A percentile compares a stretch with the other conserved stretches of the same genome.
Evolutionary conservation across 805 yeast species (phyloP).

Genomic region (Kodamaea laetipori): DNA sequence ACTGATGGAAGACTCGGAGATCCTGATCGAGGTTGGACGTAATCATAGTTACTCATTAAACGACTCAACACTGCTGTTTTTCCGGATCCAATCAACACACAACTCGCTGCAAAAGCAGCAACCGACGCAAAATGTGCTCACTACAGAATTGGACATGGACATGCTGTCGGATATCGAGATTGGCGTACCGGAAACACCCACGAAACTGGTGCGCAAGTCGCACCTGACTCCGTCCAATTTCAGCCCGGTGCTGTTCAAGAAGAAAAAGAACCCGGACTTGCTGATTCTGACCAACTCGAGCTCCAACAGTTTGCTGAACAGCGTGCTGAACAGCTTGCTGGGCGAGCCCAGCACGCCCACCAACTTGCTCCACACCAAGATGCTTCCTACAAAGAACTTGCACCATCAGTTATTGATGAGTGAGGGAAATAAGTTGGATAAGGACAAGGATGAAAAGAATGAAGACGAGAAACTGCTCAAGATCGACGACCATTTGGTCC

Average conservation of each 20-base stretch:
- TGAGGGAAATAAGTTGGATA: conserved; percentile 8
- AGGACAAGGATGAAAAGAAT: background rate
- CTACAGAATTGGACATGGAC: conserved; percentile 21
- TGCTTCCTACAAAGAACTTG: conserved; percentile 12
- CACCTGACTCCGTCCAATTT: conserved; percentile 32
- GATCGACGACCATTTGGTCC: conserved; percentile 47
- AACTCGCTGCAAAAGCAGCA: conserved; percentile 17
- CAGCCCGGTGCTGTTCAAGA: conserved; percentile 22
- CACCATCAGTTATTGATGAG: conserved; percentile 14
- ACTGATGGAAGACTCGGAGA: conserved; percentile 24
- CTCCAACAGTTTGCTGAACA: conserved; percentile 17
- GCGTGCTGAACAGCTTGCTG: conserved; percentile 19
- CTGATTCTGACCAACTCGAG: conserved; percentile 10
- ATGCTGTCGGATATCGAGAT: conserved; percentile 22
- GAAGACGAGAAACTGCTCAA: conserved; percentile 8
- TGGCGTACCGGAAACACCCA: conserved; percentile 41
- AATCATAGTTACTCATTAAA: conserved; percentile 29
- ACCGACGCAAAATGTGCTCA: conserved; percentile 4
- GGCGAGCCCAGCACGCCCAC: conserved; percentile 21
- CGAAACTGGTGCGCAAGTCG: conserved; percentile 35
- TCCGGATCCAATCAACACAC: conserved; percentile 27
- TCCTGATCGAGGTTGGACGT: conserved; percentile 45
- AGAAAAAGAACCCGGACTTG: conserved; percentile 12
- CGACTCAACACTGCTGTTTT: conserved; percentile 37
- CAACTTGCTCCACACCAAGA: conserved; percentile 14